A percentile compares a stretch with the other conserved stretches of the same genome.
phyloP scores from a whole-genome alignment of 805 yeast species.

The Millerago galiae region DNA sequence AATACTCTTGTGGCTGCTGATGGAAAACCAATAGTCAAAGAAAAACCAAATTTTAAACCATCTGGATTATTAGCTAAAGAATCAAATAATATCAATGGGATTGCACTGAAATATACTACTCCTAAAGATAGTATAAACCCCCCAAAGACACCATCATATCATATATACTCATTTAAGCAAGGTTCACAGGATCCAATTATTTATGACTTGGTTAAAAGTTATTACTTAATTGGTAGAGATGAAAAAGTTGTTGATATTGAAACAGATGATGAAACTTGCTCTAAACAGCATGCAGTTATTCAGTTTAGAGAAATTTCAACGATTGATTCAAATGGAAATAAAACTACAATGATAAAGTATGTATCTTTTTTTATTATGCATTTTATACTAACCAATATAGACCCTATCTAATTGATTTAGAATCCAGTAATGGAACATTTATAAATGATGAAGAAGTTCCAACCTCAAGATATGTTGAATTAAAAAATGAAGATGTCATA shows the following conservation, averaged over 20 bases:
- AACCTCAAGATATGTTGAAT: constrained; percentile 34
- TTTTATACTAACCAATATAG: constrained; percentile 8
- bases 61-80: constrained; percentile 39
- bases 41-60: constrained; percentile 31
- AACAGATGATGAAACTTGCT: constrained; percentile 31
- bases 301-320: constrained; percentile 32
- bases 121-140: constrained; percentile 30
- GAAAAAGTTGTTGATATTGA: constrained; percentile 30
- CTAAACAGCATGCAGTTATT: constrained; percentile 44
- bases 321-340: not conserved
- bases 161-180: constrained; percentile 25
- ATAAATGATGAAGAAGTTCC: constrained; percentile 36
- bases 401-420: constrained; percentile 41
- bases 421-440: constrained; percentile 41
- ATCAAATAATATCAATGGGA: constrained; percentile 29
- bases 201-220: constrained; percentile 23
- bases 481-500: constrained; percentile 35
- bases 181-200: constrained; percentile 22
- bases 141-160: constrained; percentile 22
- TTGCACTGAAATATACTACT: constrained; percentile 32
- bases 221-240: constrained; percentile 32
- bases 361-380: not conserved
- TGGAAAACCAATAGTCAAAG: constrained; percentile 1
- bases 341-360: constrained; percentile 3
- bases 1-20: not conserved